Base-by-base conservation (phyloP, 1,284 basidiomycete genomes). In the Xerocomus cyaneibrunnescens region DNA sequence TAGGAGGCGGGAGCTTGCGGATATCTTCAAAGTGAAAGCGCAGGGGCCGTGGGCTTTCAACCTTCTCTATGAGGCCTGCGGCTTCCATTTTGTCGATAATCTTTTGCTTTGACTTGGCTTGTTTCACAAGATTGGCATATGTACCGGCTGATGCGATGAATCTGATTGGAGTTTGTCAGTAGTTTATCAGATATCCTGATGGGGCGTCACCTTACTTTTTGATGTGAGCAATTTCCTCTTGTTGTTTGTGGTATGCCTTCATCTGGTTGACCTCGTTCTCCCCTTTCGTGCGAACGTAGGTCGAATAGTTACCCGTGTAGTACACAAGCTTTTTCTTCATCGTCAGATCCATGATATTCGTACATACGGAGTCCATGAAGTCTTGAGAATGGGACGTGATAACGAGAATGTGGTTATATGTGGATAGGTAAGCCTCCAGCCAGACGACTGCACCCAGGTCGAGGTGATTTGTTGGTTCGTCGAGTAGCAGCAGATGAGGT, bases 1-100 rank as follows among this genome's bases (percentile, higher is more conserved):
- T 98, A 42, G 96, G 96, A 45, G 96, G 96, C 1, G 96, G 96
- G 16, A 99, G 84, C 73, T 91, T 94, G 64, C 84, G 79, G 56
- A 98, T 84, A 66, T 97, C 94, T 73, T 98, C 95, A 69, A 98
- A 98, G 81, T 97, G 88, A 84, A 98, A 99, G 48, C 85, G 81
- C 48, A 98, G 76, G 36, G 83, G 82, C 64, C 82, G 85, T 45
- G 83, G 79, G 7, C 71, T 67, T 67, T 92, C 89, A 51, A 98
- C 78, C 72, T 93, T 93, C 75, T 98, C 93, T 65, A 98, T 81
- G 38, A 98, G 80, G 63, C 96, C 96, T 13, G 95, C 96, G n/a
- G 96, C 96, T 79, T 98, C 96, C 96, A 99, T 98, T 84, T 99
- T 99, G 81, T 99, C 96, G 73, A 99, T 97, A 59, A 97, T 97